These are phyloP conservation scores for Annulohypoxylon truncatum DNA, from an alignment of 2,329 filamentous ascomycete genomes.

Conservation along the genomic window DNA sequence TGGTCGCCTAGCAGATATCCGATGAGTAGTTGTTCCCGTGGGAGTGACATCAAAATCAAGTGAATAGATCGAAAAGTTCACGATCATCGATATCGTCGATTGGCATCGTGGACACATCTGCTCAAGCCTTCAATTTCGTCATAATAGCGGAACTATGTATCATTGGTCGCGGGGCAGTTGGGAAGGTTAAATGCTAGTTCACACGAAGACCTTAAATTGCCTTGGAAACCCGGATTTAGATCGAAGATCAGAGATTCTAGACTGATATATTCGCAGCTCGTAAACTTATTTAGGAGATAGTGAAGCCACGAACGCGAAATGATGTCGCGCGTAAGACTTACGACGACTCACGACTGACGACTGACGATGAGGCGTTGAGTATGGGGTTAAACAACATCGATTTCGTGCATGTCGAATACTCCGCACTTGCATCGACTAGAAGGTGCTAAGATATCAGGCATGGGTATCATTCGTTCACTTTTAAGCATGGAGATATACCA, in stretches of 20 bases:
- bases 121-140: conserved; percentile 34
- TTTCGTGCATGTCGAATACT: conserved; percentile 32
- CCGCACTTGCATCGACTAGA: conserved; percentile 20
- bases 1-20: neutral
- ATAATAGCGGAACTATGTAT: conserved; percentile 36
- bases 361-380: conserved; percentile 18
- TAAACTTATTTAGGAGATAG: conserved; percentile 1
- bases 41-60: conserved; percentile 20
- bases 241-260: conserved; percentile 15
- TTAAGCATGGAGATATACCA: conserved; percentile 3
- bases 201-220: conserved; percentile 11
- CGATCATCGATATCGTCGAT: conserved; percentile 19
- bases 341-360: too few relatives aligned
- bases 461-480: conserved; percentile 12
- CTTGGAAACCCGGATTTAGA: conserved; percentile 18
- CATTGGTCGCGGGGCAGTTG: conserved; percentile 35
- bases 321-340: conserved; percentile 36
- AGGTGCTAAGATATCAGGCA: neutral
- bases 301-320: conserved; percentile 10
- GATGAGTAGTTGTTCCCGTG: conserved; percentile 3
- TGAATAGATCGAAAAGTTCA: neutral
- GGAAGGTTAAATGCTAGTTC: conserved; percentile 19
- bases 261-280: conserved; percentile 14
- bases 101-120: conserved; percentile 29
- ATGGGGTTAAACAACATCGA: conserved; percentile 31